phyloP scores from a whole-genome alignment of 2,329 filamentous ascomycete species.

The Cryphonectria naterciae region DNA sequence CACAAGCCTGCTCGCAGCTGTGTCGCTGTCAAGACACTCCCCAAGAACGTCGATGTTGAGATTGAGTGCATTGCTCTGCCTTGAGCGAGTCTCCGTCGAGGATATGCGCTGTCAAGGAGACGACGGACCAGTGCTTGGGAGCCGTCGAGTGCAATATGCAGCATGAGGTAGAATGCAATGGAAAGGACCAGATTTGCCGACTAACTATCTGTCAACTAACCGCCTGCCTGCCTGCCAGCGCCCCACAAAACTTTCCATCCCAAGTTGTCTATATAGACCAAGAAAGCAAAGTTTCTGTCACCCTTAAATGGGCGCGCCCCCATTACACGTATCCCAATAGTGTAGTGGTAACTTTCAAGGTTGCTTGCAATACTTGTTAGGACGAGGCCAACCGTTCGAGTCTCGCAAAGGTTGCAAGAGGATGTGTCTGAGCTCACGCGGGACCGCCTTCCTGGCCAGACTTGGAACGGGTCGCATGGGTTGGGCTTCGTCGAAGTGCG shows the following conservation, averaged over 20 bases:
- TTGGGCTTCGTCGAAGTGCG: conserved; percentile 3
- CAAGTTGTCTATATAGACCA: neutral
- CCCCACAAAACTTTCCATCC: neutral
- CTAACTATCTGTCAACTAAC: neutral
- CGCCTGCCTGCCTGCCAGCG: neutral
- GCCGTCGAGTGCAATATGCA: neutral
- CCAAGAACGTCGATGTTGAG: conserved; percentile 84
- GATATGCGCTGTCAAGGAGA: neutral
- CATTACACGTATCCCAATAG: conserved; percentile 2
- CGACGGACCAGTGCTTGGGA: no score
- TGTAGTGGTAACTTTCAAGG: conserved; percentile 10
- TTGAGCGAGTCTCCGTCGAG: conserved; percentile 38
- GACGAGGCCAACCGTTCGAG: conserved; percentile 9
- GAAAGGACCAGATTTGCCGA: neutral
- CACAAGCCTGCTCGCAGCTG: conserved; percentile 89
- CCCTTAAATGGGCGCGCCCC: neutral
- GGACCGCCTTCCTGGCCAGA: conserved; percentile 16
- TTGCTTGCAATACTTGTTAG: neutral
- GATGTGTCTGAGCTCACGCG: conserved; percentile 15
- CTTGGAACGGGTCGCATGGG: neutral
- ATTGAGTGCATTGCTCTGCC: conserved; percentile 85
- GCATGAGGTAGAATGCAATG: conserved; percentile 9
- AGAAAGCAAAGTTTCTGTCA: neutral
- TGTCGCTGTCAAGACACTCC: conserved; percentile 86
- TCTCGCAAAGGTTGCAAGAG: conserved; percentile 19